These are phyloP conservation scores for Hymenoscyphus albidus DNA, from an alignment of 2,329 filamentous ascomycete genomes.

Conservation along the genomic window DNA sequence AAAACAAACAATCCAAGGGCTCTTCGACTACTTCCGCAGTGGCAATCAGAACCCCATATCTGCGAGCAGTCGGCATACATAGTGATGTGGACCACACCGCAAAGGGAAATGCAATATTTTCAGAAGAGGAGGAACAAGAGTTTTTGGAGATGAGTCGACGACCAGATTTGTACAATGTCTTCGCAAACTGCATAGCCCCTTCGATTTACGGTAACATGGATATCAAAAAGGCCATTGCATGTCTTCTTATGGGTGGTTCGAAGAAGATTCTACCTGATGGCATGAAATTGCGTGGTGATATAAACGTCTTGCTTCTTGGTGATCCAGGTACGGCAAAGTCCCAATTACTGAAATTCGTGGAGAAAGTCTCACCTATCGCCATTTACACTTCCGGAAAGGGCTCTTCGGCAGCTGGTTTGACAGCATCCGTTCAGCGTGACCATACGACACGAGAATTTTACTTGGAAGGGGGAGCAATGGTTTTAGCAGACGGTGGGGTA, in stretches of 20 bases:
- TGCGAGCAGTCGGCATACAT: conserved; percentile 87
- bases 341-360: conserved; percentile 93
- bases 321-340: conserved; percentile 98
- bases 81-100: conserved; percentile 86
- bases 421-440: conserved; percentile 92
- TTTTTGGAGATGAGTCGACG: conserved; percentile 86
- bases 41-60: conserved; percentile 91
- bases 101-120: conserved; percentile 79
- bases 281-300: conserved; percentile 96
- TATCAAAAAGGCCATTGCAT: conserved; percentile 97
- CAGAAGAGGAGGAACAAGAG: conserved; percentile 95
- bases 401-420: conserved; percentile 94
- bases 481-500: conserved; percentile 91
- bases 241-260: conserved; percentile 86
- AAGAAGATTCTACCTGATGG: conserved; percentile 98
- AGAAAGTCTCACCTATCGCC: conserved; percentile 91
- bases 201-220: conserved; percentile 95
- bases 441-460: conserved; percentile 93
- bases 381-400: conserved; percentile 99
- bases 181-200: conserved; percentile 89
- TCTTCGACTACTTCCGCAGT: conserved; percentile 73
- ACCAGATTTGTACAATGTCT: conserved; percentile 86
- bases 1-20: conserved; percentile 82
- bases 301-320: conserved; percentile 94
- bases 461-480: conserved; percentile 96